Evolutionary conservation across 2,329 filamentous ascomycete species (phyloP).

Genomic region (Madurella fahalii): DNA sequence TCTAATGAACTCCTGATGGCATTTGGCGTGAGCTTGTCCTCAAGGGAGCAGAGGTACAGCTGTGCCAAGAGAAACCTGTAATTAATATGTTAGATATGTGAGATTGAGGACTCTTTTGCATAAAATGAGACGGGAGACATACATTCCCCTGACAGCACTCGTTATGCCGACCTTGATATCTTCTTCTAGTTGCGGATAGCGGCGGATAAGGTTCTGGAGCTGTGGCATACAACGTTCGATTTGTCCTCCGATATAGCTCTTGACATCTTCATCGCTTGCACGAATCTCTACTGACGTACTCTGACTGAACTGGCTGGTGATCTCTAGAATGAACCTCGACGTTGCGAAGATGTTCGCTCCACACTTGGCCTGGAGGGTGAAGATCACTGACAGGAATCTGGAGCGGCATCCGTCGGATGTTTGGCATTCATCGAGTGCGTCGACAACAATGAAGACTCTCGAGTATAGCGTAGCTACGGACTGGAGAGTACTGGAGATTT

Average conservation of each 20-base stretch:
- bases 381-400: conserved; percentile 15
- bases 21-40: conserved; percentile 4
- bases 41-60: neutral
- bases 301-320: conserved; percentile 25
- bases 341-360: conserved; percentile 30
- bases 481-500: conserved; percentile 23
- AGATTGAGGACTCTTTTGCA: neutral
- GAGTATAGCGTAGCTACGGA: conserved; percentile 20
- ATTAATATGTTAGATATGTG: neutral
- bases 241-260: conserved; percentile 11
- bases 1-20: neutral
- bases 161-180: conserved; percentile 12
- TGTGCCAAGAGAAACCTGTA: conserved; percentile 13
- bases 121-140: neutral
- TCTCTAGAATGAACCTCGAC: conserved; percentile 33
- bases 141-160: conserved; percentile 16
- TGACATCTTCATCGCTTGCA: conserved; percentile 12
- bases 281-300: conserved; percentile 10
- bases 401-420: conserved; percentile 3
- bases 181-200: neutral
- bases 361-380: conserved; percentile 15
- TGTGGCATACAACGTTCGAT: neutral
- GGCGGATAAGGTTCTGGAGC: neutral
- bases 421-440: conserved; percentile 31
- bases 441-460: conserved; percentile 26